Evolutionary conservation across 148 eudicot genomes (phyloP), one percentile per base, ranked within the genome.

Genomic region (Nyssa sinensis): DNA sequence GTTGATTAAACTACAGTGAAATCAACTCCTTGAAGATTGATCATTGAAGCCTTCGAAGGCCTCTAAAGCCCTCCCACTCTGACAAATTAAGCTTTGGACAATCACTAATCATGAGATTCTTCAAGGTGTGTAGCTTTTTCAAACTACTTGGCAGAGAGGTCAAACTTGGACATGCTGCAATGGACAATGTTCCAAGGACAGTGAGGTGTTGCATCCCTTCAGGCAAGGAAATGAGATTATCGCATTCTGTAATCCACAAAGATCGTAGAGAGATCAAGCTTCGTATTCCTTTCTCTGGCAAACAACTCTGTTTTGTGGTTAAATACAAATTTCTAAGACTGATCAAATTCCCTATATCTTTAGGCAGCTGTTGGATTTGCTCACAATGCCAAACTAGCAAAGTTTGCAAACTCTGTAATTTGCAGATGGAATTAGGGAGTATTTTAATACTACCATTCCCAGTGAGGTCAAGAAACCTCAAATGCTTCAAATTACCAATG

Each of bases 401-500:
- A 24, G 28, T 7, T 61, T 72, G 66, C 66, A 72, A 7, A 61
- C 30, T 24, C 1, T 21, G n/a, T 30, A 66, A 37, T 19, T 39
- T 25, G 10, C 69, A 35, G 9, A 66, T 61, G 23, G 75, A 72
- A 37, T 41, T 24, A 23, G 75, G 75, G 16, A 72, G 57, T 34
- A 51, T 33, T 33, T 71, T 59, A 8, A 58, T 62, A 32, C 53
- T n/a, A 27, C 1, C 5, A 17, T 61, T 72, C 3, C 9, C 3
- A 14, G 55, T 35, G 11, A 72, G 12, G 39, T 61, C 21, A 31
- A 72, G 57, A 12, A 10, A 61, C 33, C 47, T 35, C 5, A 72
- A 61, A 72, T 60, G 75, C 35, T 60, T 72, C 19, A 71, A 37
- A 32, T 21, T 35, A 61, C 66, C 57, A 10, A 60, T 27, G 23